phyloP scores from a whole-genome alignment of 805 yeast genomes.

The Candida qinlingensis region DNA sequence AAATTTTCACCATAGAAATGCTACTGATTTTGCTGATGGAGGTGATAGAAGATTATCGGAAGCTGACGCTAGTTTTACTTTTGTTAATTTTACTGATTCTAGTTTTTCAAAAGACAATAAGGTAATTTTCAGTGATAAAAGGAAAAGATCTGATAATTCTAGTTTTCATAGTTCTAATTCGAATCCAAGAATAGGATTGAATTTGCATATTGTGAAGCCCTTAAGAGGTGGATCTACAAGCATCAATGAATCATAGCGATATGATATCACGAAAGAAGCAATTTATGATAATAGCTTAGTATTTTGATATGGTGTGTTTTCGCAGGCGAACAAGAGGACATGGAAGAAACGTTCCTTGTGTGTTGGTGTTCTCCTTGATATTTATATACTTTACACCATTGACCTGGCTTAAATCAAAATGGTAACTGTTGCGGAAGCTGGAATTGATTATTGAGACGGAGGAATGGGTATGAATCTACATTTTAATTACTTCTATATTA shows the following conservation, averaged over 20 bases:
- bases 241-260: slow-evolving; percentile 5
- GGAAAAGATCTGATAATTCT: neutral
- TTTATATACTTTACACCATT: too few species aligned
- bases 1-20: neutral
- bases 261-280: too few species aligned
- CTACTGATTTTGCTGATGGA: neutral
- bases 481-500: too few species aligned
- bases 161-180: neutral
- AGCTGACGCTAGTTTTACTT: neutral
- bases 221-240: slow-evolving; percentile 36
- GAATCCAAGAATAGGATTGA: slow-evolving; percentile 38
- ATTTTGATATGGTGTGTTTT: too few species aligned
- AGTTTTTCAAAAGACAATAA: neutral
- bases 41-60: neutral
- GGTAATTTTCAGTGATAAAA: neutral
- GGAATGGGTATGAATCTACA: too few species aligned
- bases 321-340: too few species aligned
- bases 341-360: too few species aligned
- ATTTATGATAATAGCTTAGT: too few species aligned
- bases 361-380: too few species aligned
- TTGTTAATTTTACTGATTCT: slow-evolving; percentile 3
- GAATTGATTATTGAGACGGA: too few species aligned
- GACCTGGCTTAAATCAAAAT: too few species aligned
- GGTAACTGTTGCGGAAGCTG: too few species aligned
- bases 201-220: slow-evolving; percentile 58